phyloP scores from a whole-genome alignment of 1,284 basidiomycete genomes.

The Boletellus deceptivus region DNA sequence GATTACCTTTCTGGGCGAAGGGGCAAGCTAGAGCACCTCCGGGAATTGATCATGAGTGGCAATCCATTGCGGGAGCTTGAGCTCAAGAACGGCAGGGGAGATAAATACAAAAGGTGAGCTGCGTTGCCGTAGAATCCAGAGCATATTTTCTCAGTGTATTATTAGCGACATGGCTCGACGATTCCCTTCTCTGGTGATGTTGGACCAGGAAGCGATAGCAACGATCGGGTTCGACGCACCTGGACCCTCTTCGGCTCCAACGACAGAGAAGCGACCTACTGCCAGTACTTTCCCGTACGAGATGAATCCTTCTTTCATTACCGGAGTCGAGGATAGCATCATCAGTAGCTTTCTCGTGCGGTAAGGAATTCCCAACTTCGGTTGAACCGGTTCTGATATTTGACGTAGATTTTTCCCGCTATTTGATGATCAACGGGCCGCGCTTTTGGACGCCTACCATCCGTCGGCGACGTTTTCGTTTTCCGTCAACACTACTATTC shows the following conservation, averaged over 20 bases:
- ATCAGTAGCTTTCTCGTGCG: constrained; percentile 77
- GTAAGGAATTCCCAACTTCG: constrained; percentile 39
- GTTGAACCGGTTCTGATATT: constrained; percentile 11
- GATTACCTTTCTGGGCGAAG: constrained; percentile 60
- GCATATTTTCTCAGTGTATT: constrained; percentile 19
- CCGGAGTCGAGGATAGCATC: constrained; percentile 65
- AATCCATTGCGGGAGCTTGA: constrained; percentile 77
- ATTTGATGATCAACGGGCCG: constrained; percentile 76
- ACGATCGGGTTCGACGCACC: constrained; percentile 72
- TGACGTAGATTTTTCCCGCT: constrained; percentile 73
- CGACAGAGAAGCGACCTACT: constrained; percentile 41
- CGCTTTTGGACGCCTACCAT: constrained; percentile 76
- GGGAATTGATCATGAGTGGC: constrained; percentile 76
- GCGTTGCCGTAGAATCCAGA: background rate
- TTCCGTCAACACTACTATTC: constrained; percentile 79
- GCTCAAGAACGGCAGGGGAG: constrained; percentile 50
- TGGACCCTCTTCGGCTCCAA: constrained; percentile 41
- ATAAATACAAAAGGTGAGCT: constrained; percentile 65
- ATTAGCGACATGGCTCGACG: constrained; percentile 68
- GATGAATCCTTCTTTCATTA: constrained; percentile 74
- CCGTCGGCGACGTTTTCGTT: constrained; percentile 87
- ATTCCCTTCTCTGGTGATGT: constrained; percentile 67
- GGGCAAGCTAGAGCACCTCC: constrained; percentile 58
- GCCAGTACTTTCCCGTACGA: constrained; percentile 70
- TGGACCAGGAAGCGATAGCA: constrained; percentile 74